Percentiles rank a stretch among this genome's conserved stretches.
These are phyloP conservation scores for Parachlorella kessleri DNA, from an alignment of 139 green algal species.

Conservation along the genomic window DNA sequence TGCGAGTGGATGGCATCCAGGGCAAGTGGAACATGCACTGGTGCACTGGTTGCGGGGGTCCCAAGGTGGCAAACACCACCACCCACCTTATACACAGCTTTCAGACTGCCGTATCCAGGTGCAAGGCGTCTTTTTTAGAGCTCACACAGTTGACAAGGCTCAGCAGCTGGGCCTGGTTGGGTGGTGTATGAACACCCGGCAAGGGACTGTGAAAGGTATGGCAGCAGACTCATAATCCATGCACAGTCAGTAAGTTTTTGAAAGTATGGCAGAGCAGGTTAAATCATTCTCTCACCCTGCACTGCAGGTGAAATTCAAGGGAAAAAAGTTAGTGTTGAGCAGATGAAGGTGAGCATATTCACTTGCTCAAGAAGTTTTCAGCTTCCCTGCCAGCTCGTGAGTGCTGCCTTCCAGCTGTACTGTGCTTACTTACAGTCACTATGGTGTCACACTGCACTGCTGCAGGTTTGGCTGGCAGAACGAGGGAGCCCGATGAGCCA, in stretches of 20 bases:
- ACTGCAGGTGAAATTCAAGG: conserved; percentile 7
- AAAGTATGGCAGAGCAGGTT: not conserved
- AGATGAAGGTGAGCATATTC: conserved; percentile 29
- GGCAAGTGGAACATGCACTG: no score
- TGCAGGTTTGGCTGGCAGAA: conserved; percentile 34
- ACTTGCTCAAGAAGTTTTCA: not conserved
- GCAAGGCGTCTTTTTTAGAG: conserved; percentile 42
- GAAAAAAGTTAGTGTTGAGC: conserved; percentile 2
- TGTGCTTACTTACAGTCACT: not conserved
- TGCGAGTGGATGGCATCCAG: no score
- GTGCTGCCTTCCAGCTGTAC: not conserved
- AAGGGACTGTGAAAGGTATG: conserved; percentile 10
- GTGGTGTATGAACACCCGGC: conserved; percentile 20
- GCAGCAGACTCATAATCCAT: not conserved
- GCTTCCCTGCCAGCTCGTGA: not conserved
- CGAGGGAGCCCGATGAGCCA: conserved; percentile 20
- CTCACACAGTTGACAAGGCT: conserved; percentile 25
- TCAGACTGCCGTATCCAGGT: no score
- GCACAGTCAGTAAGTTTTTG: not conserved
- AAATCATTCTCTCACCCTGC: not conserved
- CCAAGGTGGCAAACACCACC: no score
- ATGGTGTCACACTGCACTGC: no score
- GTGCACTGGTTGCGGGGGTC: no score
- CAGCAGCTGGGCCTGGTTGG: conserved; percentile 27
- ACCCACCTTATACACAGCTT: no score